A percentile compares a stretch with the other conserved stretches of the same genome.
These are phyloP conservation scores for Parmelia sp. DNA, from an alignment of 495 filamentous ascomycete genomes.

Conservation along the genomic window DNA sequence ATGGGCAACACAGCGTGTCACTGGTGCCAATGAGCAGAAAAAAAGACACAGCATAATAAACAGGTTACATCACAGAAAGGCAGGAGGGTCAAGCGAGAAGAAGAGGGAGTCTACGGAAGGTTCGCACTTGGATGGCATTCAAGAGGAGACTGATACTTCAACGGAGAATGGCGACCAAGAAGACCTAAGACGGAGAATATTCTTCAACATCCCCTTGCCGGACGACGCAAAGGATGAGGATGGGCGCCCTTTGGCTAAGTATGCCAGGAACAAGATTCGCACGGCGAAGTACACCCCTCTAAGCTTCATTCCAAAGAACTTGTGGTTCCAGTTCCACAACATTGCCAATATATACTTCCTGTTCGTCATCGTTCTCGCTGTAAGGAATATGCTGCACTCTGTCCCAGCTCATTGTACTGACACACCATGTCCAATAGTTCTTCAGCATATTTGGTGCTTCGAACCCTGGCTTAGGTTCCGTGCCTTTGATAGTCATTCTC, in stretches of 20 bases:
- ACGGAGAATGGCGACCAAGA: slow-evolving; percentile 35
- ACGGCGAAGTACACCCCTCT: slow-evolving; percentile 96
- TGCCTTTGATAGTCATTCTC: slow-evolving; percentile 93
- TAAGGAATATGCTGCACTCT: slow-evolving; percentile 44
- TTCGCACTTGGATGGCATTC: slow-evolving; percentile 28
- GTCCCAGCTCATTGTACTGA: slow-evolving; percentile 16
- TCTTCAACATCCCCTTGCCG: slow-evolving; percentile 82
- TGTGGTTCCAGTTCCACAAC: slow-evolving; percentile 97
- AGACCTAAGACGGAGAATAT: slow-evolving; percentile 50
- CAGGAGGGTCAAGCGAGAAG: slow-evolving; percentile 57
- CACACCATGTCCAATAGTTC: slow-evolving; percentile 52
- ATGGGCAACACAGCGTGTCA: slow-evolving; percentile 88
- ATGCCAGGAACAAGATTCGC: slow-evolving; percentile 89
- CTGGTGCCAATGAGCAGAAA: slow-evolving; percentile 60
- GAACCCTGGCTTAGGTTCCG: slow-evolving; percentile 83
- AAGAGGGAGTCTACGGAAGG: slow-evolving; percentile 52
- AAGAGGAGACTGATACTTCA: slow-evolving; percentile 38
- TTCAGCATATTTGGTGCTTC: slow-evolving; percentile 92
- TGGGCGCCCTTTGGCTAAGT: slow-evolving; percentile 62
- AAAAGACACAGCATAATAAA: slow-evolving; percentile 84
- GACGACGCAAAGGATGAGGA: slow-evolving; percentile 75
- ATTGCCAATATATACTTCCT: slow-evolving; percentile 98
- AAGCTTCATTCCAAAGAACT: slow-evolving; percentile 94
- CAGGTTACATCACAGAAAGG: slow-evolving; percentile 59
- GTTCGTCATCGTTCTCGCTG: slow-evolving; percentile 88